phyloP scores from a whole-genome alignment of 2,329 filamentous ascomycete species.

The Knufia fluminis region DNA sequence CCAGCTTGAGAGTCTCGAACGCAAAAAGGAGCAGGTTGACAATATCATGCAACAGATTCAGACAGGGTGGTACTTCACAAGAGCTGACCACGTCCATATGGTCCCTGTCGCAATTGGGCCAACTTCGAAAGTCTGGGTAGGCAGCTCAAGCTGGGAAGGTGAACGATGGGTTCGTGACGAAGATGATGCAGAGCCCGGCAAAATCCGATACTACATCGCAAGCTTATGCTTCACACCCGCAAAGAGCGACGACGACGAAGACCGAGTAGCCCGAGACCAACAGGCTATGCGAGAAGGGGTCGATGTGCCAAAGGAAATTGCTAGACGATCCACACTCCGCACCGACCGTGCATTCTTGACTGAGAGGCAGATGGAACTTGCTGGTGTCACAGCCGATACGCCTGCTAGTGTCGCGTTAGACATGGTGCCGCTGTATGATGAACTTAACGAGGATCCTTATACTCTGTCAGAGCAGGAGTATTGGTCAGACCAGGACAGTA shows the following conservation, averaged over 20 bases:
- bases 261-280: too few species aligned
- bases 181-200: slow-evolving; percentile 24
- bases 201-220: slow-evolving; percentile 38
- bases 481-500: too few species aligned
- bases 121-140: slow-evolving; percentile 32
- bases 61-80: slow-evolving; percentile 7
- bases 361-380: too few species aligned
- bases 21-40: slow-evolving; percentile 39
- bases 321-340: too few species aligned
- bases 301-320: too few species aligned
- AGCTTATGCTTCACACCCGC: slow-evolving; percentile 34
- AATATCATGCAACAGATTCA: slow-evolving; percentile 28
- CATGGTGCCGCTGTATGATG: too few species aligned
- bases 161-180: slow-evolving; percentile 38
- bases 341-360: too few species aligned
- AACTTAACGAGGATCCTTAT: too few species aligned
- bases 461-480: too few species aligned
- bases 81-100: slow-evolving; percentile 1
- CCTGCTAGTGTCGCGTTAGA: too few species aligned
- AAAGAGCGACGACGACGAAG: neutral
- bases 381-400: too few species aligned
- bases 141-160: slow-evolving; percentile 35
- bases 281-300: too few species aligned
- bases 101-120: neutral
- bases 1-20: slow-evolving; percentile 41